phyloP scores from a whole-genome alignment of 1,284 basidiomycete genomes.

The Macrocystidia cucumis region DNA sequence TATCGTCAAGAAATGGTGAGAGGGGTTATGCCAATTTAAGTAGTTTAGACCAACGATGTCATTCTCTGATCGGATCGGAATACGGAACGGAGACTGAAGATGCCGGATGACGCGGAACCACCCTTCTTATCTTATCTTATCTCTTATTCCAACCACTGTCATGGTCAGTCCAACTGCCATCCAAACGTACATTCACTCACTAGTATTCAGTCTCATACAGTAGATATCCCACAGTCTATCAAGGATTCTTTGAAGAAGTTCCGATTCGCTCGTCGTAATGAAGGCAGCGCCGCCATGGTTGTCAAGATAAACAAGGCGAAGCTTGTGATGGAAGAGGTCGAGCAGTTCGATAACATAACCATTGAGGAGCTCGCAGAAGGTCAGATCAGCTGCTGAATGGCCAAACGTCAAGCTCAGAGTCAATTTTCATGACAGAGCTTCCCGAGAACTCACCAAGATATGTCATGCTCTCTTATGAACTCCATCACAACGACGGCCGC shows the following conservation, averaged over 20 bases:
- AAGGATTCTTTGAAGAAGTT: conserved; percentile 78
- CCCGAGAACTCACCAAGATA: conserved; percentile 89
- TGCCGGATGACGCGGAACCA: too few relatives aligned
- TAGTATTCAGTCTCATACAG: conserved; percentile 53
- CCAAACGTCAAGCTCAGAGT: neutral
- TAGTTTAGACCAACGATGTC: neutral
- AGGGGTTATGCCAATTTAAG: neutral
- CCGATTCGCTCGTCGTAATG: conserved; percentile 64
- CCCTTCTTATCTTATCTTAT: conserved; percentile 11
- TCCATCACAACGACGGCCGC: conserved; percentile 78
- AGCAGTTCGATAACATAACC: conserved; percentile 67
- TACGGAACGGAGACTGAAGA: neutral
- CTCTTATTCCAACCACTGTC: conserved; percentile 9
- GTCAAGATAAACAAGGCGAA: conserved; percentile 84
- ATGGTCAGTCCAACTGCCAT: conserved; percentile 17
- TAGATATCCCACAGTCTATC: conserved; percentile 75
- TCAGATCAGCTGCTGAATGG: conserved; percentile 18
- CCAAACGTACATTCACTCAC: conserved; percentile 9
- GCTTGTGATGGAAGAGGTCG: conserved; percentile 76
- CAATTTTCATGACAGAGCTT: conserved; percentile 49
- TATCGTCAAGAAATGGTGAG: neutral
- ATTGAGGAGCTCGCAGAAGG: conserved; percentile 85
- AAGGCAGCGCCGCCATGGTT: conserved; percentile 69
- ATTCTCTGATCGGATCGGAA: conserved; percentile 1
- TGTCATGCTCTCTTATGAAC: conserved; percentile 75